phyloP scores from a whole-genome alignment of 768 basidiomycete genomes.

The Suillus decipiens region DNA sequence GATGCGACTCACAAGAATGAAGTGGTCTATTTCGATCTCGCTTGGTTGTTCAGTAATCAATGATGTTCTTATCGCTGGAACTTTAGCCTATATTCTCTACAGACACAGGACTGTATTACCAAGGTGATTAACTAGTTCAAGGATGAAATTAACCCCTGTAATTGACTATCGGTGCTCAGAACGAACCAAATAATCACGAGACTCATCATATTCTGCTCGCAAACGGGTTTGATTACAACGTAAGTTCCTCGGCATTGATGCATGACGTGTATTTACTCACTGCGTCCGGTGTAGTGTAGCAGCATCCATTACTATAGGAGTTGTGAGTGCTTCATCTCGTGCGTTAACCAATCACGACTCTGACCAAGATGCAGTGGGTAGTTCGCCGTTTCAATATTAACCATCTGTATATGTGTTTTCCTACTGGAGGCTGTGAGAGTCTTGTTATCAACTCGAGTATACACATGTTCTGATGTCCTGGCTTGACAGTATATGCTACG shows the following conservation, averaged over 20 bases:
- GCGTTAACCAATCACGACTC: background rate
- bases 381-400: constrained; percentile 16
- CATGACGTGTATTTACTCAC: background rate
- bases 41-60: constrained; percentile 22
- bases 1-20: background rate
- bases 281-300: constrained; percentile 15
- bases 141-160: background rate
- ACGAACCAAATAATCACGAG: constrained; percentile 18
- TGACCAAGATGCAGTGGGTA: constrained; percentile 19
- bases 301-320: constrained; percentile 12
- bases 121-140: constrained; percentile 13
- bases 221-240: constrained; percentile 31
- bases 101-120: constrained; percentile 9
- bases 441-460: background rate
- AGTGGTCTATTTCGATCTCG: constrained; percentile 27
- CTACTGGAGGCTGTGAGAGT: constrained; percentile 26
- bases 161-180: constrained; percentile 11
- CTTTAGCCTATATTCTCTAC: constrained; percentile 19
- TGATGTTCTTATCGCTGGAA: constrained; percentile 27
- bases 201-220: constrained; percentile 21
- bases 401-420: constrained; percentile 28
- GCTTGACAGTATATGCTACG: constrained; percentile 24
- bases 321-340: constrained; percentile 18
- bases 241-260: constrained; percentile 1
- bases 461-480: background rate